Evolutionary conservation across 306 rosid species (phyloP), one percentile per base, ranked within the genome.

Genomic region (Pyrus pyrifolia): DNA sequence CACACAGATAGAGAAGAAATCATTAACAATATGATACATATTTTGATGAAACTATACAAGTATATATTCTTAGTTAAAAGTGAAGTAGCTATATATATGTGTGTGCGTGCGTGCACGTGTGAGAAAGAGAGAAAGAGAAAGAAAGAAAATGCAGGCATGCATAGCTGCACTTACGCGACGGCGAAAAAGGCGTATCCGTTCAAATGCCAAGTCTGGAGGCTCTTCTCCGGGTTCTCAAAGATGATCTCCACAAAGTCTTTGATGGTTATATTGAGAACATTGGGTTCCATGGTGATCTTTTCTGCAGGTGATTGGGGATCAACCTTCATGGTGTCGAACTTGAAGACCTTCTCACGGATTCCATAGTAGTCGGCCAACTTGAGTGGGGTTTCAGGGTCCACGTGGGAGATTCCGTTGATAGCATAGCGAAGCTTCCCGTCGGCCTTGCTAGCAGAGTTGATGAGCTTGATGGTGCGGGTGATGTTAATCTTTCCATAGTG

Each of bases 181-280:
- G 82, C 77, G 18, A 93, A 93, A 88, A 93, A 84, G 13, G 96
- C 73, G 78, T 89, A 85, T 44, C 97, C 98, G 12, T 68, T 67
- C 35, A 94, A 53, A 67, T 94, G 84, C 85, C 89, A 94, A 0
- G 96, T 83, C 51, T 94, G 97, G 19, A 89, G 27, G 78, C 85
- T 86, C 81, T 89, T 91, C 78, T 89, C 96, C 2, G 53, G 96
- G 77, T 94, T 94, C 88, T 94, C 98, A 11, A 94, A 88, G 72
- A 94, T 68, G 81, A 94, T 76, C 75, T 94, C 97, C 3, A 94
- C 79, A 52, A 83, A 94, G 74, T 80, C 77, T 18, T 87, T 89
- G 53, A 78, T 79, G 0, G 66, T 14, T 27, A 82, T 64, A 4
- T 84, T 85, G 2, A 91, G 0, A 7, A 93, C 91, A 61, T 86